These are phyloP conservation scores for Ophiostoma novo-ulmi DNA, from an alignment of 2,329 filamentous ascomycete genomes.

Conservation along the genomic window DNA sequence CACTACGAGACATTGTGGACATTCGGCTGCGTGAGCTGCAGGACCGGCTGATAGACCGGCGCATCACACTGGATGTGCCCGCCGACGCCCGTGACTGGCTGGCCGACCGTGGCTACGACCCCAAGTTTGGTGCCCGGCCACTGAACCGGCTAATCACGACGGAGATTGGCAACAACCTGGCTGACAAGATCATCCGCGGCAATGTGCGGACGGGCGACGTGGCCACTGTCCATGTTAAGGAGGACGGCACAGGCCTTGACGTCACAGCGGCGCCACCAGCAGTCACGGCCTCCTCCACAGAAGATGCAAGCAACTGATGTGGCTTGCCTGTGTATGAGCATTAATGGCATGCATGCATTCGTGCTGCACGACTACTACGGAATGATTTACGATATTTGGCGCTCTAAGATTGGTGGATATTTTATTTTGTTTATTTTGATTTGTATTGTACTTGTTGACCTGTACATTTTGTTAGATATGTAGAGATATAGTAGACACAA, in stretches of 20 bases:
- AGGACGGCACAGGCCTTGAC: slow-evolving; percentile 54
- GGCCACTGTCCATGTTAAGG: slow-evolving; percentile 64
- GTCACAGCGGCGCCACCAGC: slow-evolving; percentile 34
- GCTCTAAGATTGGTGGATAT: not conserved
- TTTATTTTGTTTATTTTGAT: not conserved
- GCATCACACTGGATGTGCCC: slow-evolving; percentile 70
- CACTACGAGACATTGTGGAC: slow-evolving; percentile 87
- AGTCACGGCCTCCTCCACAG: too few species aligned
- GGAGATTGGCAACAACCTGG: slow-evolving; percentile 81
- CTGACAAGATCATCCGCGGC: slow-evolving; percentile 87
- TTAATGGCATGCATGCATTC: too few species aligned
- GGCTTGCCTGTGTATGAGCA: not conserved
- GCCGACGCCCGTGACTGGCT: slow-evolving; percentile 77
- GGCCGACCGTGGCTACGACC: slow-evolving; percentile 83
- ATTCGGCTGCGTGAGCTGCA: slow-evolving; percentile 85
- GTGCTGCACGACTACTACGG: too few species aligned
- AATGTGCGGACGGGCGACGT: slow-evolving; percentile 69
- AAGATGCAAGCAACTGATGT: not conserved
- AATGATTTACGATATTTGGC: not conserved
- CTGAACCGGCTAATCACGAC: slow-evolving; percentile 86
- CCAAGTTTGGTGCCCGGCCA: slow-evolving; percentile 83
- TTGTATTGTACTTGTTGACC: not conserved
- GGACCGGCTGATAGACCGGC: slow-evolving; percentile 71
- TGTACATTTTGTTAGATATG: not conserved
- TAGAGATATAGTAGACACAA: not conserved